Conservation (phyloP, 345 rosid species). For the Rubroshorea leprosula region DNA sequence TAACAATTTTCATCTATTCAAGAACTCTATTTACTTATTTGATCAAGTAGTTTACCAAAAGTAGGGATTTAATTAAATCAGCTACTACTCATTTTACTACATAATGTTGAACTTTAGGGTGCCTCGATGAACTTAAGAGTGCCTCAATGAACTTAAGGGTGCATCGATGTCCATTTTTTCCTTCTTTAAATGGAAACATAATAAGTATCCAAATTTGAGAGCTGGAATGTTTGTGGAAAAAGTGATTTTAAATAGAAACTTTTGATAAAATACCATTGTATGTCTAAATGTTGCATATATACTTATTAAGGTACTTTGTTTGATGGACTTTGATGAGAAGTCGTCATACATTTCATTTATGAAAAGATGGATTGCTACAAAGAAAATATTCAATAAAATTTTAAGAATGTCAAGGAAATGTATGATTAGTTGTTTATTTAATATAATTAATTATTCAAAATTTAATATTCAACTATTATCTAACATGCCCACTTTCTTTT, state of each 20-base stretch:
- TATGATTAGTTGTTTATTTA: no score
- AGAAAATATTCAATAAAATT: no score
- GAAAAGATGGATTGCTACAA: neutral
- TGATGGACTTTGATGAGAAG: neutral
- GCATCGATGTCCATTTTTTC: neutral
- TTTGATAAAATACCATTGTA: neutral
- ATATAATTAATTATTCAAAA: no score
- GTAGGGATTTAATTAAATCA: neutral
- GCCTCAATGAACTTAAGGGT: no score
- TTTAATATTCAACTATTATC: no score
- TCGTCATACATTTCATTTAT: neutral
- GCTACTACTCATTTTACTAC: neutral
- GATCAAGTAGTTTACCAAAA: no score
- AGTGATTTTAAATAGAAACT: no score
- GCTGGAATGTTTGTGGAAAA: neutral
- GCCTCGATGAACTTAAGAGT: neutral
- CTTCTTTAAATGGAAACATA: neutral
- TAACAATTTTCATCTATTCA: no score
- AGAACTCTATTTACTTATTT: no score
- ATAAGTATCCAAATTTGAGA: no score
- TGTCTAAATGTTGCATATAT: neutral
- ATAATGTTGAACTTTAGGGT: neutral
- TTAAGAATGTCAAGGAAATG: no score
- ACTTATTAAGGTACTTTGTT: neutral
- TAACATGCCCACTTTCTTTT: no score